These are phyloP conservation scores for Sanchytrium tribonematis DNA, from an alignment of 371 early-diverging fungal species.

Conservation along the genomic window DNA sequence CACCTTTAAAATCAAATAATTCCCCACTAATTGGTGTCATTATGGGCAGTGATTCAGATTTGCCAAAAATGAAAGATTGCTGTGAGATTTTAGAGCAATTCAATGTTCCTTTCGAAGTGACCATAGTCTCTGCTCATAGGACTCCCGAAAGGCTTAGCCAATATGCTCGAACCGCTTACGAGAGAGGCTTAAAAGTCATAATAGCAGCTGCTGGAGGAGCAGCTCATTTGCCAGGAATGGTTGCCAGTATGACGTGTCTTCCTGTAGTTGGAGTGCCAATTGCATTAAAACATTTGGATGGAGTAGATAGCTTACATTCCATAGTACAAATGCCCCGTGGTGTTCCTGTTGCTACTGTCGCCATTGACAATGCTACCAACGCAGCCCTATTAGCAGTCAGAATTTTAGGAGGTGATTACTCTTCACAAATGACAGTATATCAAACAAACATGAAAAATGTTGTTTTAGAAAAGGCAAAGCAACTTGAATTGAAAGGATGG, in stretches of 20 bases:
- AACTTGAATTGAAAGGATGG: constrained; percentile 43
- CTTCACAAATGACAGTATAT: constrained; percentile 42
- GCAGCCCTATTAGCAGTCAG: constrained; percentile 78
- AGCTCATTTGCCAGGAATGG: constrained; percentile 93
- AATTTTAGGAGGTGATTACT: constrained; percentile 46
- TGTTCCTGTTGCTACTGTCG: constrained; percentile 85
- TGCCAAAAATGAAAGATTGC: constrained; percentile 69
- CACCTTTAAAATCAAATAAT: not conserved
- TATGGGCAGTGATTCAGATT: constrained; percentile 88
- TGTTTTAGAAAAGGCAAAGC: constrained; percentile 53
- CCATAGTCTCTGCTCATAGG: constrained; percentile 82
- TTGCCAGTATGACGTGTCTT: constrained; percentile 72
- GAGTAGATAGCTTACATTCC: constrained; percentile 74
- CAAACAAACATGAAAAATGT: constrained; percentile 43
- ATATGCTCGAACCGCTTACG: constrained; percentile 54
- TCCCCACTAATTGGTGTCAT: constrained; percentile 44
- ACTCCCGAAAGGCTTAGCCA: constrained; percentile 60
- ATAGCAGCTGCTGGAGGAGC: constrained; percentile 94
- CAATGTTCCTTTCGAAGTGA: constrained; percentile 67
- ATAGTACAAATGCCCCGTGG: constrained; percentile 97
- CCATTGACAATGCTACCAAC: constrained; percentile 80
- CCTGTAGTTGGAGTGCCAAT: constrained; percentile 93
- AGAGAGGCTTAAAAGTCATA: constrained; percentile 67
- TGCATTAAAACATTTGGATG: constrained; percentile 61
- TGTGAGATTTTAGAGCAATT: constrained; percentile 55